These are phyloP conservation scores for Wickerhamomyces silvicola DNA, from an alignment of 805 yeast species.

Conservation along the genomic window DNA sequence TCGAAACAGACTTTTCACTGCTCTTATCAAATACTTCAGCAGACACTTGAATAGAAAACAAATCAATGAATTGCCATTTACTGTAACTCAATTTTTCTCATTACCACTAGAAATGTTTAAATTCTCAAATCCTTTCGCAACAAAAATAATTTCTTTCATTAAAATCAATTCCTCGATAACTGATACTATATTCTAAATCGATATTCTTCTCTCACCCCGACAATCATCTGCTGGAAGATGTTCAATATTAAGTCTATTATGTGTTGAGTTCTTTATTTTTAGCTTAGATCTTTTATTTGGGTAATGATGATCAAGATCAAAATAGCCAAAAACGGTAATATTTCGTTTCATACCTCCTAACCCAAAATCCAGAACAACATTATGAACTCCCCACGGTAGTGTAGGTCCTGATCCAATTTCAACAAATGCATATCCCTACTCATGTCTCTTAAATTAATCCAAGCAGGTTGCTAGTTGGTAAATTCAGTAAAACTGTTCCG, in stretches of 20 bases:
- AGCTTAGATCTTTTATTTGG: constrained; percentile 7
- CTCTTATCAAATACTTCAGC: constrained; percentile 63
- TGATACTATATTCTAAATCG: constrained; percentile 83
- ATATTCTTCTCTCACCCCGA: constrained; percentile 61
- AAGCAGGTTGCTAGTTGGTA: constrained; percentile 66
- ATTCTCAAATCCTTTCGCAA: constrained; percentile 79
- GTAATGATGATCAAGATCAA: constrained; percentile 46
- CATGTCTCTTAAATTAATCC: constrained; percentile 77
- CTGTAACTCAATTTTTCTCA: constrained; percentile 24
- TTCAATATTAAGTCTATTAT: constrained; percentile 28
- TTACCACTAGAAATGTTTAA: constrained; percentile 54
- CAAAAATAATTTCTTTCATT: constrained; percentile 87
- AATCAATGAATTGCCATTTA: constrained; percentile 59
- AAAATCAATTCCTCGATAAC: constrained; percentile 83
- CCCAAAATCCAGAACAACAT: constrained; percentile 88
- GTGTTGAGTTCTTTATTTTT: constrained; percentile 5
- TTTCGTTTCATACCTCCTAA: constrained; percentile 99
- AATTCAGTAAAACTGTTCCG: constrained; percentile 64
- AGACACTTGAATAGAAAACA: constrained; percentile 96
- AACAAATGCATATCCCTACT: constrained; percentile 82
- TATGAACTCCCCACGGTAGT: constrained; percentile 91
- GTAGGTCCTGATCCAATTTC: constrained; percentile 86
- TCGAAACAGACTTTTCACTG: constrained; percentile 59
- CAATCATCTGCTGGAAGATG: constrained; percentile 74
- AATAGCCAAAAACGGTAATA: constrained; percentile 86